Conservation (phyloP, 1,284 basidiomycete species). For the Schizophyllum amplum region DNA sequence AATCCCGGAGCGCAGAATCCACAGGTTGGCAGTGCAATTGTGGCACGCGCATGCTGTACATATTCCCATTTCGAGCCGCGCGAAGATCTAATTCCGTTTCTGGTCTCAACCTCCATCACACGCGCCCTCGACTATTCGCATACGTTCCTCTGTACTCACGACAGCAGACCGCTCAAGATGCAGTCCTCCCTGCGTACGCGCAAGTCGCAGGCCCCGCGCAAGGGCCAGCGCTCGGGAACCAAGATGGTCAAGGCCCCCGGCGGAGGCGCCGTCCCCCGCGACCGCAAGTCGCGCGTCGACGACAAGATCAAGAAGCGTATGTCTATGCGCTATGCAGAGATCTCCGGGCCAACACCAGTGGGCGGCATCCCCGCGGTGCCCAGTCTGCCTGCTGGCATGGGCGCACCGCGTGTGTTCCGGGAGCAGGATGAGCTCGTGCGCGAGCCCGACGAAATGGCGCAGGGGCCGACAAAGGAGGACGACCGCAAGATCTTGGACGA, state of each 20-base stretch:
- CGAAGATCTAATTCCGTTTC: not conserved
- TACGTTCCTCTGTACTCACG: not conserved
- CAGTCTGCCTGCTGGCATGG: conserved; percentile 38
- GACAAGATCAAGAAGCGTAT: conserved; percentile 93
- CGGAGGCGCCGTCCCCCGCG: conserved; percentile 21
- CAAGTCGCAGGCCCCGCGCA: conserved; percentile 38
- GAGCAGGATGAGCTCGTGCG: conserved; percentile 35
- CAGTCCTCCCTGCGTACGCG: conserved; percentile 54
- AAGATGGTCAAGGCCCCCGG: conserved; percentile 33
- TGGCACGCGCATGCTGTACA: no score
- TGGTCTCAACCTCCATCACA: not conserved
- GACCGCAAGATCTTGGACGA: conserved; percentile 57
- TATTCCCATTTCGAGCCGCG: no score
- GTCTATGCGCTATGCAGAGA: conserved; percentile 85
- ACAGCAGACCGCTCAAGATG: conserved; percentile 28
- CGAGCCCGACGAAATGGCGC: conserved; percentile 25
- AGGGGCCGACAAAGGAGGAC: conserved; percentile 49
- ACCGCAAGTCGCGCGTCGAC: conserved; percentile 69
- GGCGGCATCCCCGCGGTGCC: conserved; percentile 45
- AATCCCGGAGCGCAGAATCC: no score
- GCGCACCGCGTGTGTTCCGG: conserved; percentile 16
- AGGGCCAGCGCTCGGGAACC: conserved; percentile 27
- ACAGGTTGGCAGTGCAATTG: no score
- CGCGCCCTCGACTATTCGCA: not conserved
- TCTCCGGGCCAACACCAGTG: conserved; percentile 47